Evolutionary conservation across 2,329 filamentous ascomycete genomes (phyloP).

Genomic region (Ophiostoma angusticollis): DNA sequence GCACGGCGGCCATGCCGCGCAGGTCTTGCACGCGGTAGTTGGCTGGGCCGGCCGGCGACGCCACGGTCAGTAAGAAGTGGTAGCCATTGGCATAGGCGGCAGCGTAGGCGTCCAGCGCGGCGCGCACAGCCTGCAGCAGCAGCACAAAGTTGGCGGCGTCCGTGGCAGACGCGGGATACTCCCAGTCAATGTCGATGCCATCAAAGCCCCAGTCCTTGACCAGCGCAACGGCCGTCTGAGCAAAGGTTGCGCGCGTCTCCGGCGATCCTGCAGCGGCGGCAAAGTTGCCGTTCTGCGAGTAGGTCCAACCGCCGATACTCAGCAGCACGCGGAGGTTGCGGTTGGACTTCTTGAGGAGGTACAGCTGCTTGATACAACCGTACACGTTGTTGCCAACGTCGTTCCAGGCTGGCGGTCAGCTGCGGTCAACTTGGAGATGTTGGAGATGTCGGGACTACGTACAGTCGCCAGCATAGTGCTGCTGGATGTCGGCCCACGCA

Average conservation of each 20-base stretch:
- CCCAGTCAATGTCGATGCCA: conserved; percentile 28
- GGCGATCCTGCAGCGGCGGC: conserved; percentile 51
- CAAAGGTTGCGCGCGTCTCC: conserved; percentile 52
- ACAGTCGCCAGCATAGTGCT: conserved; percentile 59
- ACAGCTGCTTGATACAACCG: conserved; percentile 70
- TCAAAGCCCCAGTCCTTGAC: conserved; percentile 56
- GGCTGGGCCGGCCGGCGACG: conserved; percentile 33
- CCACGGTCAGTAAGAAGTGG: conserved; percentile 41
- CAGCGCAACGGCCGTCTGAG: conserved; percentile 51
- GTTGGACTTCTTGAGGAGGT: conserved; percentile 62
- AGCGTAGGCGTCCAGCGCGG: conserved; percentile 36
- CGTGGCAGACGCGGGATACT: conserved; percentile 25
- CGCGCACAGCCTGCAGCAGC: conserved; percentile 31
- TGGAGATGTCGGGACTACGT: conserved; percentile 14
- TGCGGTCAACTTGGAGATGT: background rate
- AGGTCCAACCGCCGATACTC: conserved; percentile 78
- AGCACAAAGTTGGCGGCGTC: conserved; percentile 32
- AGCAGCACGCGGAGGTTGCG: conserved; percentile 66
- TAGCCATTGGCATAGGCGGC: conserved; percentile 30
- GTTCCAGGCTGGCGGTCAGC: conserved; percentile 35
- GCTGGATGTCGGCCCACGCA: conserved; percentile 55
- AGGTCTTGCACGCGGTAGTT: conserved; percentile 37
- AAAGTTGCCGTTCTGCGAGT: conserved; percentile 54
- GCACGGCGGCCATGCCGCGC: conserved; percentile 29
- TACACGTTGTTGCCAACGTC: conserved; percentile 60